Percentiles rank a stretch among this genome's conserved stretches.
Evolutionary conservation across 31 red algal species (phyloP).

Genomic region (Endocladia muricata): DNA sequence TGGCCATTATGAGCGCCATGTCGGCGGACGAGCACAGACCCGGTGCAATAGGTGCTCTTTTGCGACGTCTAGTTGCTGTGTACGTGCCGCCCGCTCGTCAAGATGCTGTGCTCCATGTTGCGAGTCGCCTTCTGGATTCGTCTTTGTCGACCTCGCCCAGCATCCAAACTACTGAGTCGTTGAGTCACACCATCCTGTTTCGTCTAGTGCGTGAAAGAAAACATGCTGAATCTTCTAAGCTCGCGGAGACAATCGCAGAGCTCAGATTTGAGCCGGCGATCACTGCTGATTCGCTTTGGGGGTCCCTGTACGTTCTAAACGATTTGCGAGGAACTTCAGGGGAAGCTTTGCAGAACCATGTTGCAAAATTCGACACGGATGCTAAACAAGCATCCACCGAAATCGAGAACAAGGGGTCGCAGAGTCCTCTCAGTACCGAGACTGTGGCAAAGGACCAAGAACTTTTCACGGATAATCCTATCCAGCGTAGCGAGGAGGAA

Average conservation of each 20-base stretch:
- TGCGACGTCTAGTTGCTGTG: slow-evolving; percentile 40
- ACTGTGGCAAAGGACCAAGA: slow-evolving; percentile 8
- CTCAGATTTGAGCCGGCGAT: slow-evolving; percentile 50
- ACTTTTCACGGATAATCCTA: neutral
- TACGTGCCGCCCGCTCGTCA: slow-evolving; percentile 36
- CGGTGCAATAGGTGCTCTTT: slow-evolving; percentile 20
- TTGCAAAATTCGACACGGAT: neutral
- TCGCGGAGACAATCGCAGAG: slow-evolving; percentile 33
- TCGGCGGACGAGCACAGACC: neutral
- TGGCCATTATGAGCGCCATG: neutral
- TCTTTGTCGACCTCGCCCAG: slow-evolving; percentile 59
- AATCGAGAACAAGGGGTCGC: neutral
- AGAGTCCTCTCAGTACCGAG: slow-evolving; percentile 32
- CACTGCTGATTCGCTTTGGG: slow-evolving; percentile 33
- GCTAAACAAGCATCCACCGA: neutral
- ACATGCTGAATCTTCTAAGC: slow-evolving; percentile 36
- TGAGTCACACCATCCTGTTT: slow-evolving; percentile 56
- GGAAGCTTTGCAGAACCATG: neutral
- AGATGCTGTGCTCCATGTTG: slow-evolving; percentile 45
- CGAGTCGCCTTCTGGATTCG: slow-evolving; percentile 49
- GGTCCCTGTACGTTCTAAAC: slow-evolving; percentile 41
- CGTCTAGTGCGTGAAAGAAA: slow-evolving; percentile 52
- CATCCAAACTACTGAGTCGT: slow-evolving; percentile 50
- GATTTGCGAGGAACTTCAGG: slow-evolving; percentile 37
- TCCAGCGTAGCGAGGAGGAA: neutral